These are phyloP conservation scores for Urochloa ruziziensis DNA, from an alignment of 176 grass and related monocot species.

Conservation along the genomic window DNA sequence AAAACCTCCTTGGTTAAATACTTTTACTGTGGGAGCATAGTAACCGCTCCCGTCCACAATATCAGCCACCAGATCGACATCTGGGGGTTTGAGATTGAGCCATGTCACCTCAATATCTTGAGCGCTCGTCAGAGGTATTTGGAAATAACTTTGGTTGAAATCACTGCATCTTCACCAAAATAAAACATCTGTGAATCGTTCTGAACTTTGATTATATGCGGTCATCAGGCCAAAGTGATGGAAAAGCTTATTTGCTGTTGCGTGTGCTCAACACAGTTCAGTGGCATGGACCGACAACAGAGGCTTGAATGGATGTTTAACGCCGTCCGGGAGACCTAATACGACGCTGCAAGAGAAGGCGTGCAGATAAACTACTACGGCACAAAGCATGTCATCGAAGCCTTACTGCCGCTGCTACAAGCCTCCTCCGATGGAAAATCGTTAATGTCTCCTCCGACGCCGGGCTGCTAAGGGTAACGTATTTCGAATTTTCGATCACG, in stretches of 20 bases:
- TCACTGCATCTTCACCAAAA: neutral
- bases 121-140: no score
- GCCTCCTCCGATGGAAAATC: conserved; percentile 43
- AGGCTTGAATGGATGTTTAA: neutral
- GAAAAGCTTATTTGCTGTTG: neutral
- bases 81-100: no score
- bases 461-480: conserved; percentile 31
- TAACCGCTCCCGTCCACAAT: no score
- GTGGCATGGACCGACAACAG: neutral
- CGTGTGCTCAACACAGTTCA: conserved; percentile 14
- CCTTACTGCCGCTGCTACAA: conserved; percentile 48
- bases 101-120: no score
- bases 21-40: no score
- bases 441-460: conserved; percentile 35
- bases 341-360: conserved; percentile 28
- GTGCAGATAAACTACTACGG: conserved; percentile 52
- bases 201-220: neutral
- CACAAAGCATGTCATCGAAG: conserved; percentile 32
- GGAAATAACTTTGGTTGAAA: no score
- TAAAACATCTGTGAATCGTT: neutral
- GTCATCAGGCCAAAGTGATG: no score
- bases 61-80: no score
- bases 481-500: no score
- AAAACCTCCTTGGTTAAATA: no score
- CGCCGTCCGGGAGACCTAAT: neutral